A percentile compares a stretch with the other conserved stretches of the same genome.
Evolutionary conservation across 2,329 filamentous ascomycete species (phyloP).

Genomic region (Penicillium sp.): DNA sequence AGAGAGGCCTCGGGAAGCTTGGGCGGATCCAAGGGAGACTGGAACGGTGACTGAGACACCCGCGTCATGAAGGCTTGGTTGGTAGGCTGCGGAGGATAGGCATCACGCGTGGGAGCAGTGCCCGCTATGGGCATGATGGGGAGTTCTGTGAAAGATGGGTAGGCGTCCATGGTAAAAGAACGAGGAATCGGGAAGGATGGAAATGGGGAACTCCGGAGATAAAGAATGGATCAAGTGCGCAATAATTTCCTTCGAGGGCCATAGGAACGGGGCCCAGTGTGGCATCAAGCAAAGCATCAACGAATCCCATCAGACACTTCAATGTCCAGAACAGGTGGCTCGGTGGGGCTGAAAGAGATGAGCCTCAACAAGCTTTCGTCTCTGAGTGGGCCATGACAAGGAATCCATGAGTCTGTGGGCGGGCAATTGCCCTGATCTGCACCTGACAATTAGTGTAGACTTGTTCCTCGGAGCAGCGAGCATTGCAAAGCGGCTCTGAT

Average conservation of each 20-base stretch:
- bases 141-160: slow-evolving; percentile 9
- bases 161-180: slow-evolving; percentile 12
- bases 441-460: neutral
- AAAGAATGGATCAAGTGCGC: slow-evolving; percentile 12
- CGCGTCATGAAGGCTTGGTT: slow-evolving; percentile 13
- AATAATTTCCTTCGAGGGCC: slow-evolving; percentile 5
- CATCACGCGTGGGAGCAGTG: slow-evolving; percentile 1
- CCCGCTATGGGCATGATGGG: slow-evolving; percentile 6
- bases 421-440: neutral
- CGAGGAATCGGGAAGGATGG: neutral
- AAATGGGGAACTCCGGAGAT: slow-evolving; percentile 4
- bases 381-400: neutral
- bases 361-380: neutral
- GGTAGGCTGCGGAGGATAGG: slow-evolving; percentile 7
- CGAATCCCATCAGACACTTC: neutral
- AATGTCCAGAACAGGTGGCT: slow-evolving; percentile 8
- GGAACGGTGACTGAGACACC: slow-evolving; percentile 8
- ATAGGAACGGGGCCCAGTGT: slow-evolving; percentile 5
- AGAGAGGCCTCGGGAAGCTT: slow-evolving; percentile 1
- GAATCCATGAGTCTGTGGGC: neutral
- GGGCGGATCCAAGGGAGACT: slow-evolving; percentile 3
- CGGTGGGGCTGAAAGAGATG: slow-evolving; percentile 15
- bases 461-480: neutral
- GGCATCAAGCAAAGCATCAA: slow-evolving; percentile 8
- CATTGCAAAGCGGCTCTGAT: neutral